Evolutionary conservation across 805 yeast species (phyloP).

Genomic region (Diddensiella caesifluorescens): DNA sequence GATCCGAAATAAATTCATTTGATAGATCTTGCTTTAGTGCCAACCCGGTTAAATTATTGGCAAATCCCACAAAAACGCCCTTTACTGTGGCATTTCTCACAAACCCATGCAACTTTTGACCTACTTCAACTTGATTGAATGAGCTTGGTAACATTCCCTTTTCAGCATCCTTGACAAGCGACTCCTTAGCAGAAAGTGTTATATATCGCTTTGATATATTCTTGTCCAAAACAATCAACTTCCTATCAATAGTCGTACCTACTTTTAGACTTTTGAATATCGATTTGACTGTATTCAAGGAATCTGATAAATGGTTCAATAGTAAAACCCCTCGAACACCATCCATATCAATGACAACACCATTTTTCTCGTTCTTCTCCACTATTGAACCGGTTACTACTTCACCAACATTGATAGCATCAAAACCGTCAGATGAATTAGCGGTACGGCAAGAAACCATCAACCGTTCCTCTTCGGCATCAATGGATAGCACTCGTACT

Average conservation of each 20-base stretch:
- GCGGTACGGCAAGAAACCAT: slow-evolving; percentile 72
- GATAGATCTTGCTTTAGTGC: slow-evolving; percentile 59
- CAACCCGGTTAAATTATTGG: slow-evolving; percentile 74
- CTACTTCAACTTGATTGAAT: slow-evolving; percentile 53
- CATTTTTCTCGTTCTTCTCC: slow-evolving; percentile 57
- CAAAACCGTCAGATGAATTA: not conserved
- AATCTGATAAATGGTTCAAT: slow-evolving; percentile 73
- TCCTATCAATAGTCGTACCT: slow-evolving; percentile 51
- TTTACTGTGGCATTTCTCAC: slow-evolving; percentile 69
- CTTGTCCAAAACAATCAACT: slow-evolving; percentile 62
- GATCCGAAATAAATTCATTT: slow-evolving; percentile 48
- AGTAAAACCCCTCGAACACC: slow-evolving; percentile 64
- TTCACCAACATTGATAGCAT: not conserved
- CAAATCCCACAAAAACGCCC: slow-evolving; percentile 83
- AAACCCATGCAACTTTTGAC: slow-evolving; percentile 59
- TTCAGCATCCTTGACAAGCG: slow-evolving; percentile 62
- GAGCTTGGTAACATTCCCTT: slow-evolving; percentile 47
- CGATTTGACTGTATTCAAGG: slow-evolving; percentile 60
- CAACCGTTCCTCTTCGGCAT: slow-evolving; percentile 49
- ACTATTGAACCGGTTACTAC: slow-evolving; percentile 35
- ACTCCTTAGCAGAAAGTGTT: slow-evolving; percentile 56
- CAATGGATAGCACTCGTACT: slow-evolving; percentile 59
- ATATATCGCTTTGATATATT: slow-evolving; percentile 57
- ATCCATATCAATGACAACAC: slow-evolving; percentile 57
- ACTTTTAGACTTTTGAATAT: slow-evolving; percentile 54